Percentiles rank a stretch among this genome's conserved stretches.
Conservation (phyloP, 2,329 filamentous ascomycete genomes). For the Zymoseptoria passerinii region DNA sequence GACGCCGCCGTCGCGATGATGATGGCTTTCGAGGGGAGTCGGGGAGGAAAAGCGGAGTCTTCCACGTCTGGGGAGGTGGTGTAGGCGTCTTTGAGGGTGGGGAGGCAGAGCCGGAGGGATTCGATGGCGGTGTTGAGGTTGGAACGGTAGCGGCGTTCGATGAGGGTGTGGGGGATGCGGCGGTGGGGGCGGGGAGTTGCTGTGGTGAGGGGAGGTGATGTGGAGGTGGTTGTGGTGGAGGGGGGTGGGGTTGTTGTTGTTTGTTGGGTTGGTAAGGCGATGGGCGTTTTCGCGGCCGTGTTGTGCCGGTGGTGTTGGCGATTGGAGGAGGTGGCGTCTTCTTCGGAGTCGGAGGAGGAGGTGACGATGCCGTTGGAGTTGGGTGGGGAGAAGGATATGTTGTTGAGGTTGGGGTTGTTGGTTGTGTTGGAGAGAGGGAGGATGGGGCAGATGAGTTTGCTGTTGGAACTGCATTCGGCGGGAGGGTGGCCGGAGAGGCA, state of each 20-base stretch:
- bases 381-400: slow-evolving; percentile 9
- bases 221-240: neutral
- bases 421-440: slow-evolving; percentile 6
- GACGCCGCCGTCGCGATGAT: slow-evolving; percentile 39
- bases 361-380: slow-evolving; percentile 7
- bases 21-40: slow-evolving; percentile 37
- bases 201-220: slow-evolving; percentile 1
- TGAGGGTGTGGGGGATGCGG: slow-evolving; percentile 35
- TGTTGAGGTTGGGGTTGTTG: slow-evolving; percentile 2
- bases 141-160: slow-evolving; percentile 41
- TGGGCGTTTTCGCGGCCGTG: neutral
- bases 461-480: slow-evolving; percentile 14
- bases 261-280: neutral
- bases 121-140: slow-evolving; percentile 41
- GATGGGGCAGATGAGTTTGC: slow-evolving; percentile 13
- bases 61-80: slow-evolving; percentile 37
- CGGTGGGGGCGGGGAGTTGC: slow-evolving; percentile 11
- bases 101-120: slow-evolving; percentile 32
- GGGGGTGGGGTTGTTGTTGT: neutral
- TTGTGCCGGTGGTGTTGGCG: slow-evolving; percentile 2
- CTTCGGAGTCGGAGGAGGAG: slow-evolving; percentile 15
- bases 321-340: slow-evolving; percentile 1
- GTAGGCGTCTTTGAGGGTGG: slow-evolving; percentile 33
- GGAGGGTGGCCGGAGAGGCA: slow-evolving; percentile 16
- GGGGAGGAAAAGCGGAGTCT: slow-evolving; percentile 34